Evolutionary conservation across 768 basidiomycete genomes (phyloP).

Genomic region (Lactarius indigo): DNA sequence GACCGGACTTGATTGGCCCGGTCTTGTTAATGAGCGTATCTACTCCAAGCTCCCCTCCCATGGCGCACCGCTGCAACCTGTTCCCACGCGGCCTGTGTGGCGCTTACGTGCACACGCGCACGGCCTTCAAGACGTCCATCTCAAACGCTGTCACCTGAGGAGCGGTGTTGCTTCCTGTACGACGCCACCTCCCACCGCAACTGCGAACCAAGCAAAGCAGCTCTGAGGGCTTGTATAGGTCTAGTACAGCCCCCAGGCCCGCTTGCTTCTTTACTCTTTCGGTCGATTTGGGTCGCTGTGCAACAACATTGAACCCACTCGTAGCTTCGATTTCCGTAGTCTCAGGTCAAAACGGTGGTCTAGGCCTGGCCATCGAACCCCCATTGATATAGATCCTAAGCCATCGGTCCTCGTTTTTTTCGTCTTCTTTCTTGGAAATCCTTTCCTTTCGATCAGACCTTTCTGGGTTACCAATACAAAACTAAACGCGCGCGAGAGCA

Average conservation of each 20-base stretch:
- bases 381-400: neutral
- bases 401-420: neutral
- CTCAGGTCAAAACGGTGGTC: neutral
- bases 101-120: neutral
- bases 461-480: neutral
- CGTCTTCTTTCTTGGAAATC: neutral
- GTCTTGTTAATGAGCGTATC: neutral
- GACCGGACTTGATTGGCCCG: neutral
- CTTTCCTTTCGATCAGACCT: slow-evolving; percentile 8
- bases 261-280: neutral
- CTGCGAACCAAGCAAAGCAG: neutral
- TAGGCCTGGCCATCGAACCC: neutral
- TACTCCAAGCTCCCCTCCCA: neutral
- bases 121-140: neutral
- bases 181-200: neutral
- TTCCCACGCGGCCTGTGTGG: neutral
- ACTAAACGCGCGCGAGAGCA: neutral
- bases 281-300: neutral
- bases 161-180: neutral
- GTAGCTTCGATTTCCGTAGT: neutral
- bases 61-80: neutral
- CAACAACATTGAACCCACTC: neutral
- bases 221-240: neutral
- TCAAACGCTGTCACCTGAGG: neutral
- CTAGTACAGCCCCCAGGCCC: neutral